A percentile compares a stretch with the other conserved stretches of the same genome.
phyloP scores from a whole-genome alignment of 2,329 filamentous ascomycete genomes.

The Xylaria hypoxylon region DNA sequence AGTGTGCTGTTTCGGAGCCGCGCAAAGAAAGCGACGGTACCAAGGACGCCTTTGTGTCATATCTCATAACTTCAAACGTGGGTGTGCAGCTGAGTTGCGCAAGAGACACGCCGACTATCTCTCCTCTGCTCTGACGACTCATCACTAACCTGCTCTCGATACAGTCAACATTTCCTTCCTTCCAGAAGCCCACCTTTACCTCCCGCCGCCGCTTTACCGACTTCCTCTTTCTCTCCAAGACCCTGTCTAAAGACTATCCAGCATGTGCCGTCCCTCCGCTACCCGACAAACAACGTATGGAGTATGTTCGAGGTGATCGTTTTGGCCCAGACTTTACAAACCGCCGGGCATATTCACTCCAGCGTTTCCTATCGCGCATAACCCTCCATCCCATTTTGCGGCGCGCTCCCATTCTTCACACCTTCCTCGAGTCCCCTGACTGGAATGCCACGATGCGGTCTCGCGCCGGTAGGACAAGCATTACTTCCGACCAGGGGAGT shows the following conservation, averaged over 20 bases:
- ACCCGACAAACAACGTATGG: slow-evolving; percentile 99
- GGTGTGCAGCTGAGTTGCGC: slow-evolving; percentile 31
- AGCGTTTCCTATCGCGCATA: slow-evolving; percentile 88
- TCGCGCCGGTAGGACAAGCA: slow-evolving; percentile 74
- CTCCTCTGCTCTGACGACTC: background rate
- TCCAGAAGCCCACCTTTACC: slow-evolving; percentile 81
- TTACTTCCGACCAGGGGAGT: slow-evolving; percentile 60
- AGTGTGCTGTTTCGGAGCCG: slow-evolving; percentile 84
- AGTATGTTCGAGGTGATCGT: slow-evolving; percentile 95
- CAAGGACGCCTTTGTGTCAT: slow-evolving; percentile 96
- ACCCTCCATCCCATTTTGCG: slow-evolving; percentile 90
- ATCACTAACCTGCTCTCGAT: slow-evolving; percentile 30
- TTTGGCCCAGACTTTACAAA: slow-evolving; percentile 94
- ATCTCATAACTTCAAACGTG: slow-evolving; percentile 91
- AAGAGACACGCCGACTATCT: background rate
- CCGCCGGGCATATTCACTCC: slow-evolving; percentile 87
- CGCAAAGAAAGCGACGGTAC: slow-evolving; percentile 97
- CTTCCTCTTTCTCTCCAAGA: slow-evolving; percentile 96
- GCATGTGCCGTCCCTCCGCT: slow-evolving; percentile 93
- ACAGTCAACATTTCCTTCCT: slow-evolving; percentile 93
- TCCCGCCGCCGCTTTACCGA: slow-evolving; percentile 96
- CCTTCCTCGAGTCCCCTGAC: slow-evolving; percentile 91
- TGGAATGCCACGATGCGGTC: slow-evolving; percentile 97
- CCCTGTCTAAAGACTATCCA: slow-evolving; percentile 86
- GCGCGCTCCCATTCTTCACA: slow-evolving; percentile 82